Conservation (phyloP, 2,329 filamentous ascomycete genomes). For the Davidsoniella eucalypti region DNA sequence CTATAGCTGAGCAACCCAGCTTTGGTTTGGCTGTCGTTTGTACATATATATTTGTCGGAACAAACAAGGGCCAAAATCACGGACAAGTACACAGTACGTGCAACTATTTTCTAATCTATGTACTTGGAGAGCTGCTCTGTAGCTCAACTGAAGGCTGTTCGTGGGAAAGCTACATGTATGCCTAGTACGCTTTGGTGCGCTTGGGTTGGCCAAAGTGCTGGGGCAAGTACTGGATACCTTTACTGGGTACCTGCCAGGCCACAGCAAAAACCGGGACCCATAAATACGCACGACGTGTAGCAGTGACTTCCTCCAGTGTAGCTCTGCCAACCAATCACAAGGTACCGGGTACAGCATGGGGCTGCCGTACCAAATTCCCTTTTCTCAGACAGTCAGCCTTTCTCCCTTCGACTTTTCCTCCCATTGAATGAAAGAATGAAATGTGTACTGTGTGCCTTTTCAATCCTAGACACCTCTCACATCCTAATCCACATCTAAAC, state of each 20-base stretch:
- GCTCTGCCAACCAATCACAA: not conserved
- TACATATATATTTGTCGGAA: no score
- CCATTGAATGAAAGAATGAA: not conserved
- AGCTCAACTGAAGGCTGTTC: no score
- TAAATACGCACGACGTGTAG: not conserved
- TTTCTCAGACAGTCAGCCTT: conserved; percentile 23
- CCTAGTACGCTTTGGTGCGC: no score
- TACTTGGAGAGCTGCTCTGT: no score
- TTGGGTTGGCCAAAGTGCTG: no score
- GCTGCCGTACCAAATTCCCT: conserved; percentile 10
- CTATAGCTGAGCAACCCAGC: no score
- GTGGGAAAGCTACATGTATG: no score
- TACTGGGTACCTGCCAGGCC: not conserved
- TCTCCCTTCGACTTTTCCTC: conserved; percentile 15
- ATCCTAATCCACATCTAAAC: conserved; percentile 8
- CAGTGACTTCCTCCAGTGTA: no score
- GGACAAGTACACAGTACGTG: no score
- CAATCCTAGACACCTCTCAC: conserved; percentile 10
- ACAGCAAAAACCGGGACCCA: not conserved
- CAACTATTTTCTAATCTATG: no score
- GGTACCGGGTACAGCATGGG: conserved; percentile 4
- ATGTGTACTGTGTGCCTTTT: conserved; percentile 11
- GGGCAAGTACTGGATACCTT: not conserved
- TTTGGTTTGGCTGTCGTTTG: not conserved
- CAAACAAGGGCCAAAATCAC: no score